Evolutionary conservation across 176 grass and related monocot genomes (phyloP), one percentile per base, ranked within the genome.

Genomic region (Oryza glumipatula): DNA sequence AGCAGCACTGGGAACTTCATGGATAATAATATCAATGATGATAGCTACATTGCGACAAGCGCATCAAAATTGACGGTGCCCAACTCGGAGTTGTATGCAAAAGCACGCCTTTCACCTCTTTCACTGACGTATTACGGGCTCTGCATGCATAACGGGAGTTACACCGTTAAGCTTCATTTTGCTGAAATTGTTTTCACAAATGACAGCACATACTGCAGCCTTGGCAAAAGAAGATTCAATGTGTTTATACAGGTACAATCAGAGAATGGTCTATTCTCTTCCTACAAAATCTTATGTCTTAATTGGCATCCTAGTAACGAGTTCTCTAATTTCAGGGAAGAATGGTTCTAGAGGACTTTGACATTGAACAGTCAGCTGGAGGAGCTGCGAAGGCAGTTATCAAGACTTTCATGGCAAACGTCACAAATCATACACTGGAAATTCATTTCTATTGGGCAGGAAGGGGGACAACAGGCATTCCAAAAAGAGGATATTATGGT

Each of bases 211-310:
- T 94, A 77, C 17, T 78, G 4, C 79, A 98, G 93, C 70, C 85
- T 95, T 68, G 96, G 96, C n/a, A 88, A 95, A 77, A 92, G 96
- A 84, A 85, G 91, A 82, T 98, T 98, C 76, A 94, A 98, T 73
- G 89, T 94, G 15, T 91, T 94, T 76, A 94, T 98, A 87, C 96
- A 98, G 88, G 96, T 98, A 89, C 41, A 11, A 83, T 21, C 10
- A 73, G n/a, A 51, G 51, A 56, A 6, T 70, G 11, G n/a, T 7
- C 41, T 66, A 7, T 79, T 19, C 78, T 8, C 33, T 49, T 83
- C 52, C 35, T 22, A 68, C 48, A 68, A 45, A 16, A 41, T 70
- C 0, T 65, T 72, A 6, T 65, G 64, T 7, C 64, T 69, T 80
- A 21, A 12, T 75, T 88, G 75, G 23, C 64, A 81, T 46, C 73